Conservation (phyloP, 2,329 filamentous ascomycete genomes). For the Stagonosporopsis vannaccii region DNA sequence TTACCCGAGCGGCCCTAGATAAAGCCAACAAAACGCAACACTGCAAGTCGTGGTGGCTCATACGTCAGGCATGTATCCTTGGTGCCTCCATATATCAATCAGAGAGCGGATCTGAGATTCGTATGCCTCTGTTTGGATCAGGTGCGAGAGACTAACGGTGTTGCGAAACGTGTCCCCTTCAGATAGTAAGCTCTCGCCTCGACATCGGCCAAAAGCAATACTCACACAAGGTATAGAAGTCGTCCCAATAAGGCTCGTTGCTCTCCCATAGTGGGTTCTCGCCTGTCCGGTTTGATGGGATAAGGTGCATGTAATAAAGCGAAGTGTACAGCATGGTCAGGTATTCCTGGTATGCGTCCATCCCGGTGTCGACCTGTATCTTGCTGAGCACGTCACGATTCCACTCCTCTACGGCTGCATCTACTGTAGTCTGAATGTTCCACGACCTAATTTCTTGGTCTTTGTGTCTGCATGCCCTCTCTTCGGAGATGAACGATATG, state of each 20-base stretch:
- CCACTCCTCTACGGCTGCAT: constrained; percentile 52
- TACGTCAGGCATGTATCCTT: constrained; percentile 69
- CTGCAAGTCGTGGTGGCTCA: background rate
- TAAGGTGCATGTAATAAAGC: constrained; percentile 72
- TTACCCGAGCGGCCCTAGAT: constrained; percentile 64
- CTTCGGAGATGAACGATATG: constrained; percentile 57
- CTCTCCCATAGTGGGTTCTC: constrained; percentile 74
- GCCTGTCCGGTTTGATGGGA: constrained; percentile 74
- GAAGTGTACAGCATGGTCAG: constrained; percentile 70
- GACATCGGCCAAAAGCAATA: constrained; percentile 51
- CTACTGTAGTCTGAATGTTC: constrained; percentile 49
- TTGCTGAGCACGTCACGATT: constrained; percentile 64
- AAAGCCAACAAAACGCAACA: background rate
- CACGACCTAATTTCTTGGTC: constrained; percentile 53
- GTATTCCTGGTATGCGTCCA: constrained; percentile 59
- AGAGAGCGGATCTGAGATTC: constrained; percentile 70
- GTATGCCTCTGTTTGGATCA: constrained; percentile 69
- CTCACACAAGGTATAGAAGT: constrained; percentile 71
- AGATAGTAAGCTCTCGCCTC: constrained; percentile 51
- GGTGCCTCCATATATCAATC: constrained; percentile 71
- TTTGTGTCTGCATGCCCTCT: constrained; percentile 57
- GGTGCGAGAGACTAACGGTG: constrained; percentile 63
- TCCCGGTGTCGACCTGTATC: constrained; percentile 61
- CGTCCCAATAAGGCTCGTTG: constrained; percentile 72
- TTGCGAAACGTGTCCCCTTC: constrained; percentile 72